Base-by-base conservation (phyloP, 805 yeast species). In the Zygotorulaspora chibaensis region DNA sequence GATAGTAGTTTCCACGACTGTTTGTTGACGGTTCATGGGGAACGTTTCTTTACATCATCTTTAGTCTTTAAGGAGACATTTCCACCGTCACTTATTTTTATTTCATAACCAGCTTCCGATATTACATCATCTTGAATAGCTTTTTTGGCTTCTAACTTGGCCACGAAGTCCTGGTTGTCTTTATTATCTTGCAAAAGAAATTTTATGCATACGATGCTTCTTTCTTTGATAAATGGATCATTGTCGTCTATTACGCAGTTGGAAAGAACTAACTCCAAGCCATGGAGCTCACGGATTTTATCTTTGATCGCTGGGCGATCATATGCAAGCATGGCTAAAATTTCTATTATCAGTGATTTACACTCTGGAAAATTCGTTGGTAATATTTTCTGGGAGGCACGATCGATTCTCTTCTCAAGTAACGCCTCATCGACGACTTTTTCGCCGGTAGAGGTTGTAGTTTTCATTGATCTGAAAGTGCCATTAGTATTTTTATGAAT, bases 201-300 rank as follows among this genome's bases (percentile, higher is more conserved):
- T 56, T 83, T 78, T 25, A 93, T 61, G 58, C 96, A 87, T 6
- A 91, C 67, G 28, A 93, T 85, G 1, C 95, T 76, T 48, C 91
- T 70, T 59, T 91, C 99, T 53, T 87, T 84, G 46, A 86, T 83
- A 48, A 75, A 91, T 0, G 97, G 98, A 62, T 93, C 95, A 60
- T 86, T 80, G 37, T 81, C 83, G 62, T 91, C 98, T 42, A 93
- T 81, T 33, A 84, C 78, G 67, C 97, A 90, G 51, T 83, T 84
- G 7, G 90, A 84, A 18, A 91, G 68, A 0, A 90, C 73, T 15
- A 87, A 65, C 43, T 81, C 87, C 11, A 91, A 62, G 0, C 88
- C 95, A 38, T 84, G 86, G 0, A 71, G 54, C 25, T 75, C 75
- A 38, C 97, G 69, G 29, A 86, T 69, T 35, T 66, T 61, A 46